These are phyloP conservation scores for Coemansia sp. DNA, from an alignment of 371 early-diverging fungal genomes.

Conservation along the genomic window DNA sequence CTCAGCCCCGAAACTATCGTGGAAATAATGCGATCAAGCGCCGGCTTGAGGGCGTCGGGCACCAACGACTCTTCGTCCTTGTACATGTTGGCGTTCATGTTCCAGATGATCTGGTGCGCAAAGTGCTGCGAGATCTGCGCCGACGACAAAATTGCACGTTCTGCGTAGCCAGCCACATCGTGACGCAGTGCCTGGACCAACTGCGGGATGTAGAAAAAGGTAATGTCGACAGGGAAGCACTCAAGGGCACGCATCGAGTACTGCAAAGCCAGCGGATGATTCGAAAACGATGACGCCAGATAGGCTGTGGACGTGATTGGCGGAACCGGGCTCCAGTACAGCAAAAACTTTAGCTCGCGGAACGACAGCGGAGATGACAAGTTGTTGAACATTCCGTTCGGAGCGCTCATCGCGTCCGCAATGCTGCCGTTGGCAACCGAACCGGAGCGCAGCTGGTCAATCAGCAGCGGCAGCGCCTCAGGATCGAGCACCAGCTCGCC, in stretches of 20 bases:
- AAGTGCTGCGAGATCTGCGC: conserved; percentile 92
- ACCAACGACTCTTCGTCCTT: conserved; percentile 71
- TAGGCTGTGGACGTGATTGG: conserved; percentile 87
- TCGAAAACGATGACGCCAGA: conserved; percentile 66
- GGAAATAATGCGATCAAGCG: conserved; percentile 81
- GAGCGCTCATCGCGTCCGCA: neutral
- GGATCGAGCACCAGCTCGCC: conserved; percentile 70
- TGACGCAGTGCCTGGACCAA: conserved; percentile 96
- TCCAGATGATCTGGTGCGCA: conserved; percentile 99
- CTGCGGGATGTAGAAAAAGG: conserved; percentile 99
- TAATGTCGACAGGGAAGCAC: conserved; percentile 84
- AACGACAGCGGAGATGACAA: conserved; percentile 32
- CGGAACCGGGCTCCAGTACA: conserved; percentile 92
- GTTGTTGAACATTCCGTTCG: conserved; percentile 30
- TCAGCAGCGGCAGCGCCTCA: conserved; percentile 70
- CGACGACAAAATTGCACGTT: conserved; percentile 89
- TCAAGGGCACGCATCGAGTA: conserved; percentile 91
- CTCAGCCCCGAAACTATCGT: conserved; percentile 76
- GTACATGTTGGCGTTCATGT: conserved; percentile 98
- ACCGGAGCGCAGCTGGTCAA: conserved; percentile 44
- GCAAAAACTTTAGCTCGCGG: conserved; percentile 62
- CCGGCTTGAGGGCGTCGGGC: conserved; percentile 83
- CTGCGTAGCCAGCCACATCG: conserved; percentile 86
- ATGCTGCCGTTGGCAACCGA: neutral
- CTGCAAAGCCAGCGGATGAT: conserved; percentile 86